Evolutionary conservation across 202 grass and related monocot species (phyloP).

Genomic region (Setaria viridis): DNA sequence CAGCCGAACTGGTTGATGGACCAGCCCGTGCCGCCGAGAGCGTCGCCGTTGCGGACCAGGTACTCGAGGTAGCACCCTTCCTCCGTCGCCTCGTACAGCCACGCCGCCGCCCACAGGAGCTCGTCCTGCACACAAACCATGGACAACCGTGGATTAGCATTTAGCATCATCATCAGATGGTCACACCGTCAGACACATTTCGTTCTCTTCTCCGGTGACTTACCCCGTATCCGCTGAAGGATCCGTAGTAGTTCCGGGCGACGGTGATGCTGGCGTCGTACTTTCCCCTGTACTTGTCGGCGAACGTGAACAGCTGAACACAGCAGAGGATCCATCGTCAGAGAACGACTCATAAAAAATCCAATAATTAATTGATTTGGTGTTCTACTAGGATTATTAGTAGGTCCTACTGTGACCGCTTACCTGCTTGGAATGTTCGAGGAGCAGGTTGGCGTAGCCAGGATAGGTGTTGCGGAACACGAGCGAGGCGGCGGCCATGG

Average conservation of each 20-base stretch:
- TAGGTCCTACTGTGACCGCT: neutral
- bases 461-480: conserved; percentile 61
- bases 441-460: conserved; percentile 70
- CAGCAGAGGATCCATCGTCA: neutral
- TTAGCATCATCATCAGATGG: neutral
- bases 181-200: neutral
- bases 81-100: conserved; percentile 80
- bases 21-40: conserved; percentile 81
- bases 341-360: too few relatives aligned
- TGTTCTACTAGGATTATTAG: too few relatives aligned
- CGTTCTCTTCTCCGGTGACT: neutral
- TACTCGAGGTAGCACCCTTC: conserved; percentile 80
- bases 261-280: conserved; percentile 84
- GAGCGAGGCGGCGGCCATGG: conserved; percentile 83
- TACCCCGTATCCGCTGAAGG: conserved; percentile 89
- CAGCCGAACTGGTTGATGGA: conserved; percentile 85
- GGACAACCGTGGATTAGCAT: too few relatives aligned
- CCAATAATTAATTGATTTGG: too few relatives aligned
- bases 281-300: conserved; percentile 87
- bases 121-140: conserved; percentile 60
- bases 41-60: conserved; percentile 65
- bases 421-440: conserved; percentile 83
- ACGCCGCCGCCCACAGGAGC: conserved; percentile 90
- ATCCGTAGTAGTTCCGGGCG: conserved; percentile 77
- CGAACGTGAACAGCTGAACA: conserved; percentile 77